Conservation (phyloP, 1,284 basidiomycete genomes). For the Ustilago bromivora region DNA sequence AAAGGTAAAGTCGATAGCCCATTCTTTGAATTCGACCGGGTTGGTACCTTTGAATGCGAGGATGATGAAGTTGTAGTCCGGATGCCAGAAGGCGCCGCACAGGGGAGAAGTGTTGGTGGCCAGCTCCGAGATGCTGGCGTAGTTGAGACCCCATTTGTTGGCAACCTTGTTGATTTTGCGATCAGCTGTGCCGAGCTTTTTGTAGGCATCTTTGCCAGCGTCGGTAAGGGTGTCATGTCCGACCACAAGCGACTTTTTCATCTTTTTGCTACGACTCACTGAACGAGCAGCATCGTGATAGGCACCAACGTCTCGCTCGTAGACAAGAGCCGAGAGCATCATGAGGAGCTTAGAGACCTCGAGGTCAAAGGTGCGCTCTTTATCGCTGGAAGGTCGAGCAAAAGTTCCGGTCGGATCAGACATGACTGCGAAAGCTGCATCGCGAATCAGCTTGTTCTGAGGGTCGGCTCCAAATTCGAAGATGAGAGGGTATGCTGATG, state of each 20-base stretch:
- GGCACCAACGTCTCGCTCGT: constrained; percentile 35
- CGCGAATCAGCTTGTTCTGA: constrained; percentile 56
- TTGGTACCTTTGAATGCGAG: constrained; percentile 66
- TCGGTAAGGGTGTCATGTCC: constrained; percentile 29
- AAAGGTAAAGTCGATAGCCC: constrained; percentile 68
- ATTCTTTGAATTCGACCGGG: constrained; percentile 70
- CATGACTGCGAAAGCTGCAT: constrained; percentile 59
- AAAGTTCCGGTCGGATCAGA: constrained; percentile 20
- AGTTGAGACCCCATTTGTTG: constrained; percentile 50
- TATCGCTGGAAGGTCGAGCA: constrained; percentile 30
- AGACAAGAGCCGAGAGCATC: constrained; percentile 46
- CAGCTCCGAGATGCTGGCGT: constrained; percentile 45
- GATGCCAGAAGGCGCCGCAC: constrained; percentile 50
- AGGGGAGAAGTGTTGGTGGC: constrained; percentile 50
- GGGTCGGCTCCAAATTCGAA: constrained; percentile 59
- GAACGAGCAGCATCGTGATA: constrained; percentile 31
- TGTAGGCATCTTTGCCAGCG: constrained; percentile 19
- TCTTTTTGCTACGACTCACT: constrained; percentile 10
- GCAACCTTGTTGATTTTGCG: constrained; percentile 40
- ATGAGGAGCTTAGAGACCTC: constrained; percentile 49
- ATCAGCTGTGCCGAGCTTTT: constrained; percentile 30
- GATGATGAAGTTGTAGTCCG: constrained; percentile 47
- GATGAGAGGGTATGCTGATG: constrained; percentile 67
- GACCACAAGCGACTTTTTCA: constrained; percentile 15
- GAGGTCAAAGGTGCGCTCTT: constrained; percentile 56